These are phyloP conservation scores for Termitomyces sp. DNA, from an alignment of 768 basidiomycete species.

Conservation along the genomic window DNA sequence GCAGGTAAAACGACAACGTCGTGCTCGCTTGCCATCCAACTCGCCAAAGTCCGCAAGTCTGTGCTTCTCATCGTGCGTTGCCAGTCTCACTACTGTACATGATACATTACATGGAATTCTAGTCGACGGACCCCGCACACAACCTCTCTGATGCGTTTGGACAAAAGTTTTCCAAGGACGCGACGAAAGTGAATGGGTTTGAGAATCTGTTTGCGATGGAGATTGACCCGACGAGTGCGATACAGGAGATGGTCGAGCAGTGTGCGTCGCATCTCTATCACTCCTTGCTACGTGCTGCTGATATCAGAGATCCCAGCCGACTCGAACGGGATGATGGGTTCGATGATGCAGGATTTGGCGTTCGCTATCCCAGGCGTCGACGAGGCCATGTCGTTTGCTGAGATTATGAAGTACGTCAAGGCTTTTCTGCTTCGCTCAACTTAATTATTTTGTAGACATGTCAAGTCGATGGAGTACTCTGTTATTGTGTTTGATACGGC, in stretches of 20 bases:
- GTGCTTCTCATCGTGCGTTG: conserved; percentile 86
- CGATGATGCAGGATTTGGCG: conserved; percentile 99
- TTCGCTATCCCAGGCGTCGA: conserved; percentile 99
- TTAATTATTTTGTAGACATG: conserved; percentile 61
- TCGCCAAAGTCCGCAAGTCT: conserved; percentile 87
- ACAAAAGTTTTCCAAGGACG: conserved; percentile 99
- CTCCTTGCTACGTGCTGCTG: background rate
- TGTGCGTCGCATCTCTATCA: conserved; percentile 44
- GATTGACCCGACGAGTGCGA: conserved; percentile 95
- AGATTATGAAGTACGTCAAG: conserved; percentile 91
- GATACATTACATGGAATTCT: no score
- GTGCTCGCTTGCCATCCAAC: conserved; percentile 95
- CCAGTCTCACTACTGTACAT: no score
- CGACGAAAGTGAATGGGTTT: conserved; percentile 96
- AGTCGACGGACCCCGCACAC: conserved; percentile 99
- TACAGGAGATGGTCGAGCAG: conserved; percentile 99
- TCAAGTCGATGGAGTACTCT: conserved; percentile 99
- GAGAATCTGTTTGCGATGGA: conserved; percentile 98
- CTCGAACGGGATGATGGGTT: conserved; percentile 92
- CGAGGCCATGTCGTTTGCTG: conserved; percentile 99
- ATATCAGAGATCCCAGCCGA: conserved; percentile 47
- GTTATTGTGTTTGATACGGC: conserved; percentile 99
- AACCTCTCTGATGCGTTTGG: conserved; percentile 98
- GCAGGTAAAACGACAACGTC: conserved; percentile 97
- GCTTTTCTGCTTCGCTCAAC: no score